Base-by-base conservation (phyloP, 306 rosid genomes). In the Cicer pinnatifidum region DNA sequence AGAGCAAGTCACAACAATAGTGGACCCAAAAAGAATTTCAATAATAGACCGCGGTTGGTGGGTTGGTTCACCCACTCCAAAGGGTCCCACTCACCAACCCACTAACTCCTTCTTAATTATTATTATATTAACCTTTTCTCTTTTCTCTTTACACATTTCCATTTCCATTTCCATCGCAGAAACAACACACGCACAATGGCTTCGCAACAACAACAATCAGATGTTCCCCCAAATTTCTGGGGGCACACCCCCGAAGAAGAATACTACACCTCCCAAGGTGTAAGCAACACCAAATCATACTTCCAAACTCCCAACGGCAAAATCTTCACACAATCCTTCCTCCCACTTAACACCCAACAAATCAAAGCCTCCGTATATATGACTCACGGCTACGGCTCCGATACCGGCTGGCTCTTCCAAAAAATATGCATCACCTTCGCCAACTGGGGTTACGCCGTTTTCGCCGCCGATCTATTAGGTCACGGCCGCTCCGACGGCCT, bases 321-420 rank as follows among this genome's bases (percentile, higher is more conserved):
- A 67, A 44, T 93, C 86, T 93, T 91, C 88, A 88, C 97, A 0
- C 96, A 93, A 39, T 61, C 77, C 76, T 93, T 93, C 70, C 84
- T 88, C 16, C 97, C 98, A 0, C 70, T 89, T 64, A 45, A 86
- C 71, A 71, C 60, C 80, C 0, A 45, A n/a, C 6, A 70, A 0
- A 37, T 88, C 75, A 89, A 93, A 44, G 97, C 75, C 83, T 78
- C 98, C 58, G 97, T 93, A 50, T 91, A 19, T 76, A 93, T 91
- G 98, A 72, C 88, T 71, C 98, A 93, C 84, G 97, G 96, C 81
- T 93, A 93, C 81, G 98, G 98, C 69, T 93, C 97, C 87, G 98
- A 93, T 83, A 84, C 97, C 65, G 96, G 97, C 56, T 93, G 98
- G 98, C 90, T 89, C 78, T 93, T 91, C 87, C 97, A 91, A 80